These are phyloP conservation scores for Colletotrichum higginsianum DNA, from an alignment of 2,329 filamentous ascomycete species.

Conservation along the genomic window DNA sequence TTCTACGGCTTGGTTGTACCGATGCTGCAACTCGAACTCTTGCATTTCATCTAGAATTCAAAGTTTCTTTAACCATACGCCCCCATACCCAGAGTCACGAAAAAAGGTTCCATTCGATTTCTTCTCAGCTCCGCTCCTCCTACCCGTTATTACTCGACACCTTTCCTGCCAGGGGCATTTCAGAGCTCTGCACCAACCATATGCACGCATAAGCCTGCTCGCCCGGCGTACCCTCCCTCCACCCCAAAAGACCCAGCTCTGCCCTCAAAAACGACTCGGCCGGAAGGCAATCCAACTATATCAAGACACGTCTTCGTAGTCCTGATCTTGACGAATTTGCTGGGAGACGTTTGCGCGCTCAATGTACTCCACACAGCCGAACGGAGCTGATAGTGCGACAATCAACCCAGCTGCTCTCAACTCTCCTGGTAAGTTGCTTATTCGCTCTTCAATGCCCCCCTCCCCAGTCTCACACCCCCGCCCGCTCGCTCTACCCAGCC, in stretches of 20 bases:
- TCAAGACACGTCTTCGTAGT: slow-evolving; percentile 74
- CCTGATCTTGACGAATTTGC: slow-evolving; percentile 55
- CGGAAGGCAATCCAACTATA: slow-evolving; percentile 67
- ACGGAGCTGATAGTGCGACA: slow-evolving; percentile 87
- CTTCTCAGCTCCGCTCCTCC: slow-evolving; percentile 26
- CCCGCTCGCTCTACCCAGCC: slow-evolving; percentile 34
- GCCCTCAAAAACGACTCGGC: slow-evolving; percentile 50
- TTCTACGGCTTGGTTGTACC: slow-evolving; percentile 41
- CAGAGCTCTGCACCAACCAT: slow-evolving; percentile 61
- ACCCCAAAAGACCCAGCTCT: slow-evolving; percentile 46
- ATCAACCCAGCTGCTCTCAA: slow-evolving; percentile 93
- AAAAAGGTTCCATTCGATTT: slow-evolving; percentile 41
- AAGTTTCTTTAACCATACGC: slow-evolving; percentile 39
- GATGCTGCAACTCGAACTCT: slow-evolving; percentile 39
- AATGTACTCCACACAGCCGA: slow-evolving; percentile 75
- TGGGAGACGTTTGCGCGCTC: slow-evolving; percentile 50
- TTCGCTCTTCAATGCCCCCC: slow-evolving; percentile 45
- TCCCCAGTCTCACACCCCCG: slow-evolving; percentile 28
- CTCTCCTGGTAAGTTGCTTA: slow-evolving; percentile 75
- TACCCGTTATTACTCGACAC: slow-evolving; percentile 37
- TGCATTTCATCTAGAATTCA: slow-evolving; percentile 41
- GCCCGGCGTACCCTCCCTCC: slow-evolving; percentile 57
- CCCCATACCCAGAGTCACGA: slow-evolving; percentile 29
- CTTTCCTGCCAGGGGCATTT: slow-evolving; percentile 35
- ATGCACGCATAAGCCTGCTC: slow-evolving; percentile 64